Percentiles rank a stretch among this genome's conserved stretches.
These are phyloP conservation scores for Plantago major DNA, from an alignment of 257 asterid species.

Conservation along the genomic window DNA sequence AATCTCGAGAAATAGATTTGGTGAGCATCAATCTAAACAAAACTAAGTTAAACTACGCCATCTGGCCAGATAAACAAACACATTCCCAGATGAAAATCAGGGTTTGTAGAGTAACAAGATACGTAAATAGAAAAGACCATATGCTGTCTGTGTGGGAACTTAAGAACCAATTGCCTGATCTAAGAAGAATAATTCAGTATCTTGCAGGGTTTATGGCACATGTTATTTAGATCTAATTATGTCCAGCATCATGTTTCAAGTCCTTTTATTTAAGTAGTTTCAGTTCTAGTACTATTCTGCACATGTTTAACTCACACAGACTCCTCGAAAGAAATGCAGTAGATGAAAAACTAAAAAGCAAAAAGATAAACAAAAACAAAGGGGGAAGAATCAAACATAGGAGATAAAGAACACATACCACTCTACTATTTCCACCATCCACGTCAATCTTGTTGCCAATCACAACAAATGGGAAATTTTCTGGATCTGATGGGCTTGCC, in stretches of 20 bases:
- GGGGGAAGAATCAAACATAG: background rate
- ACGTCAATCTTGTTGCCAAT: slow-evolving; percentile 92
- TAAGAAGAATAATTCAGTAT: background rate
- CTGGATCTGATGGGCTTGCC: slow-evolving; percentile 99
- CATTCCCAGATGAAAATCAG: too few species aligned
- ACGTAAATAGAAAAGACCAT: background rate
- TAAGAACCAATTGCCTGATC: background rate
- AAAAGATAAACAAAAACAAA: background rate
- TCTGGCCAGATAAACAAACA: too few species aligned
- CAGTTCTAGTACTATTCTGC: too few species aligned
- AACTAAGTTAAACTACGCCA: too few species aligned
- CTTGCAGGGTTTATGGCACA: background rate
- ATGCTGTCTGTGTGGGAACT: too few species aligned
- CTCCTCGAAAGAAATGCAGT: too few species aligned
- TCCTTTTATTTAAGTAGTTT: background rate
- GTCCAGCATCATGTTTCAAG: background rate
- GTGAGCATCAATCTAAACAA: too few species aligned
- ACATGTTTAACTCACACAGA: too few species aligned
- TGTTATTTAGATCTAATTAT: background rate
- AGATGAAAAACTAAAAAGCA: background rate
- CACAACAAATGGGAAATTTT: slow-evolving; percentile 95
- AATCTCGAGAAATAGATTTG: too few species aligned
- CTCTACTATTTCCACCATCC: slow-evolving; percentile 96
- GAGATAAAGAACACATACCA: slow-evolving; percentile 37
- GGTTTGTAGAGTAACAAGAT: background rate